phyloP scores from a whole-genome alignment of 208 protist genomes.

The Trypanosomatidae sp. region DNA sequence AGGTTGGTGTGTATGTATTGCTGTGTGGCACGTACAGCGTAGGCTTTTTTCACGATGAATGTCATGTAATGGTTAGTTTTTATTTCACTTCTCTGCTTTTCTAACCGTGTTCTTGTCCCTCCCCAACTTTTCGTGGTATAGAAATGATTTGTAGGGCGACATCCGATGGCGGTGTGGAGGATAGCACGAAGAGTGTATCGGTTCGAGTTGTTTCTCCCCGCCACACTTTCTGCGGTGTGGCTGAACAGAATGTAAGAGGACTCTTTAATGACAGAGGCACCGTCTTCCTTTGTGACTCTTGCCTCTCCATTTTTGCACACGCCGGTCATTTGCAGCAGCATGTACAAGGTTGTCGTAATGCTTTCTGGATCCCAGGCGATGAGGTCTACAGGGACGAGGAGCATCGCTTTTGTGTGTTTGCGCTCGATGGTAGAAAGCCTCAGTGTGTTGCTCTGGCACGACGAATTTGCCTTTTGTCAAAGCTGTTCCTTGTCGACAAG shows the following conservation, averaged over 20 bases:
- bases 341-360: slow-evolving; percentile 37
- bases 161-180: not conserved
- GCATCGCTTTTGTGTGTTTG: slow-evolving; percentile 43
- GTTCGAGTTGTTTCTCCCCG: slow-evolving; percentile 38
- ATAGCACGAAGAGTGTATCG: not conserved
- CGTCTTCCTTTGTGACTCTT: slow-evolving; percentile 69
- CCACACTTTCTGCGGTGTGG: slow-evolving; percentile 31
- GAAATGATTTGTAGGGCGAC: not conserved
- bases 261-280: slow-evolving; percentile 18
- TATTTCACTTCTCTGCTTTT: slow-evolving; percentile 1
- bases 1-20: not conserved
- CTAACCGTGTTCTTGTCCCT: not conserved
- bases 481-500: slow-evolving; percentile 71
- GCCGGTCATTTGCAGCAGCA: slow-evolving; percentile 42
- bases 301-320: slow-evolving; percentile 41
- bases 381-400: slow-evolving; percentile 55
- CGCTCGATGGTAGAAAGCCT: slow-evolving; percentile 64
- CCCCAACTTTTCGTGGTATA: no score
- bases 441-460: slow-evolving; percentile 43
- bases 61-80: not conserved
- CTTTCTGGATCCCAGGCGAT: slow-evolving; percentile 69
- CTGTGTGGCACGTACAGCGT: not conserved
- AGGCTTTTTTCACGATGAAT: not conserved
- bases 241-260: slow-evolving; percentile 11
- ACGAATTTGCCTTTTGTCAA: slow-evolving; percentile 55